Evolutionary conservation across 345 rosid genomes (phyloP).

Genomic region (Linum lewisii): DNA sequence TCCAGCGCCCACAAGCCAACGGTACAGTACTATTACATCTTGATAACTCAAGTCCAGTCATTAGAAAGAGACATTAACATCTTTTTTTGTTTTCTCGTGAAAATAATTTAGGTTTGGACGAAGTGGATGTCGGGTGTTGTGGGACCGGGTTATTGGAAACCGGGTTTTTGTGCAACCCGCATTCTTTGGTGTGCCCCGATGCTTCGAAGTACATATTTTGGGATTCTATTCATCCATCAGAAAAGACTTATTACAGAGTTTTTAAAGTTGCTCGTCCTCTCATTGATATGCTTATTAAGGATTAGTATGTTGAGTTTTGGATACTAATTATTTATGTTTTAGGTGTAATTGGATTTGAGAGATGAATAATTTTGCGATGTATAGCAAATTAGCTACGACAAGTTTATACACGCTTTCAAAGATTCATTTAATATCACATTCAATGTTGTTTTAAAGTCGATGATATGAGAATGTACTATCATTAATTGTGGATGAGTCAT

Average conservation of each 20-base stretch:
- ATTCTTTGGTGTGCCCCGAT: conserved; percentile 48
- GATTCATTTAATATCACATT: no score
- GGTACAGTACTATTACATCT: conserved; percentile 21
- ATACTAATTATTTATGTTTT: no score
- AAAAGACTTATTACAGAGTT: conserved; percentile 32
- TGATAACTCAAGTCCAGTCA: no score
- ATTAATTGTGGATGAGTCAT: no score
- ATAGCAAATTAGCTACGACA: no score
- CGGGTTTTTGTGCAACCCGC: conserved; percentile 47
- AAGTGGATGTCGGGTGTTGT: conserved; percentile 58
- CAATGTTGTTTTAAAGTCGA: no score
- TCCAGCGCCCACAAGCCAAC: conserved; percentile 25
- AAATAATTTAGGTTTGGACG: conserved; percentile 38
- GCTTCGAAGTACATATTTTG: conserved; percentile 67
- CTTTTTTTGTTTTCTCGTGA: neutral
- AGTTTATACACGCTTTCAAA: no score
- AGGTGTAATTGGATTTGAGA: neutral
- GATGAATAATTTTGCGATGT: no score
- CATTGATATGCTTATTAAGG: conserved; percentile 23
- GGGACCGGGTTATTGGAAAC: conserved; percentile 67
- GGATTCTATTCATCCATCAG: conserved; percentile 83
- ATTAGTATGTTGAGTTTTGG: neutral
- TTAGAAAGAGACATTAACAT: neutral
- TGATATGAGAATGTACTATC: no score
- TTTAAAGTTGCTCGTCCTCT: conserved; percentile 25